These are phyloP conservation scores for Fusarium sp. DNA, from an alignment of 2,329 filamentous ascomycete species.

Conservation along the genomic window DNA sequence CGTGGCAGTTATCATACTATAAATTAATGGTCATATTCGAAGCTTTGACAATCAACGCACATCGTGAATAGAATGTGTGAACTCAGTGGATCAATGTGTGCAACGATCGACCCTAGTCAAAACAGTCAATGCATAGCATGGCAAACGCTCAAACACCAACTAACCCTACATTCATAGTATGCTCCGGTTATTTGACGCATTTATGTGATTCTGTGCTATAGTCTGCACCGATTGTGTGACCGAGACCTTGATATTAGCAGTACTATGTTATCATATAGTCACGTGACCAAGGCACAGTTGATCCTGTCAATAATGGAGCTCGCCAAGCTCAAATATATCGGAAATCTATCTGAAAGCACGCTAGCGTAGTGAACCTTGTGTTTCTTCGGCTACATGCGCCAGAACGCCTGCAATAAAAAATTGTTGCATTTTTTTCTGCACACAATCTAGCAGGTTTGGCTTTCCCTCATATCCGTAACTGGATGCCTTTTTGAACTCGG, in stretches of 20 bases:
- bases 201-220: neutral
- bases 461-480: neutral
- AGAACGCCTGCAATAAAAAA: conserved; percentile 28
- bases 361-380: conserved; percentile 15
- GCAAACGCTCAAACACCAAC: neutral
- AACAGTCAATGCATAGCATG: neutral
- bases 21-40: neutral
- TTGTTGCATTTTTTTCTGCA: neutral
- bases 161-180: neutral
- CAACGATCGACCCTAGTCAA: neutral
- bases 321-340: neutral
- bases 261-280: neutral
- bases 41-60: neutral
- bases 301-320: neutral
- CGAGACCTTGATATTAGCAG: too few relatives aligned
- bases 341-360: conserved; percentile 22
- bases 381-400: conserved; percentile 34
- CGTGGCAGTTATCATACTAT: neutral
- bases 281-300: neutral
- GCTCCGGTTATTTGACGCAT: neutral
- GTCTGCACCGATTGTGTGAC: neutral
- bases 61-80: neutral
- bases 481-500: neutral
- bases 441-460: neutral
- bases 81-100: neutral